Percentiles rank a stretch among this genome's conserved stretches.
phyloP scores from a whole-genome alignment of 1,284 basidiomycete genomes.

The Coriolopsis trogii region DNA sequence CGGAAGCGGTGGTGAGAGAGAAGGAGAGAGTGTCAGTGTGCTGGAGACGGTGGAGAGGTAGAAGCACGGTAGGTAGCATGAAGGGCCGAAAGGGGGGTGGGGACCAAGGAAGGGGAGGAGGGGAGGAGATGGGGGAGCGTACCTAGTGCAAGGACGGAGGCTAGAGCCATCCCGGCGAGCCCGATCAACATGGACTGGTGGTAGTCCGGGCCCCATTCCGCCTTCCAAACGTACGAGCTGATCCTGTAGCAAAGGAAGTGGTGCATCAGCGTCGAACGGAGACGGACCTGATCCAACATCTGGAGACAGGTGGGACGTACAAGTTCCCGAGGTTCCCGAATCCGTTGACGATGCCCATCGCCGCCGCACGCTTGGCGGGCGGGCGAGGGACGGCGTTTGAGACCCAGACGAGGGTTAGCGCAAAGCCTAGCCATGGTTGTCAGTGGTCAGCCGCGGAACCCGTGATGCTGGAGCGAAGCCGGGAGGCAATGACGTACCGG shows the following conservation, averaged over 20 bases:
- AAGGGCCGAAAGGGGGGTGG: no score
- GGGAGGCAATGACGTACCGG: constrained; percentile 40
- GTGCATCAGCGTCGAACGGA: no score
- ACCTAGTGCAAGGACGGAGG: constrained; percentile 35
- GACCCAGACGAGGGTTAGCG: constrained; percentile 65
- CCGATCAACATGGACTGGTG: constrained; percentile 43
- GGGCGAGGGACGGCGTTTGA: constrained; percentile 65
- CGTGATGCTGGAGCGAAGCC: background rate
- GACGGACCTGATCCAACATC: background rate
- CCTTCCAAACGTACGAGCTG: constrained; percentile 43
- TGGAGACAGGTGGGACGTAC: constrained; percentile 27
- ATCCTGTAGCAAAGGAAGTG: no score
- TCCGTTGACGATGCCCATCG: constrained; percentile 47
- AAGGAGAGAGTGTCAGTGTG: no score
- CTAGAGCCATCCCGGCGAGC: constrained; percentile 34
- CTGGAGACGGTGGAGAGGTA: no score
- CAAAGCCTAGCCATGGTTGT: constrained; percentile 46
- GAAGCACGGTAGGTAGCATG: no score
- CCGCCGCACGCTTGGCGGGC: constrained; percentile 57
- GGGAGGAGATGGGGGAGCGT: background rate
- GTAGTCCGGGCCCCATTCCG: constrained; percentile 41
- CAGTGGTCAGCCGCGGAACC: background rate
- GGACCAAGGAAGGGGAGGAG: no score
- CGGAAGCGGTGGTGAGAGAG: no score
- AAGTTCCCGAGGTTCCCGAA: constrained; percentile 44